Evolutionary conservation across 2,329 filamentous ascomycete genomes (phyloP).

Genomic region (Amylocarpus encephaloides): DNA sequence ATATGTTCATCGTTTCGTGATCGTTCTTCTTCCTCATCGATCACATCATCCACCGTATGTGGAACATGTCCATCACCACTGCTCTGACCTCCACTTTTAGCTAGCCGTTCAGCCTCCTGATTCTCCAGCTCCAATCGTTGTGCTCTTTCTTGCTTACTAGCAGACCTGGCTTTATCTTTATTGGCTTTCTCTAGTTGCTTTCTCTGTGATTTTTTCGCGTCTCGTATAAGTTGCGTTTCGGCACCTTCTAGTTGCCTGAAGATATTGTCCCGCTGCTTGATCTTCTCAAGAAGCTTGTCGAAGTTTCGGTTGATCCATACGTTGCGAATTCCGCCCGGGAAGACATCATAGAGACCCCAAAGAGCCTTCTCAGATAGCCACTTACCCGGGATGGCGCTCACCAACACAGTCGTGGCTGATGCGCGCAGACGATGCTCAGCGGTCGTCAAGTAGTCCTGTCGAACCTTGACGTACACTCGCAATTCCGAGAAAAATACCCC

Average conservation of each 20-base stretch:
- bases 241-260: conserved; percentile 70
- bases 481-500: conserved; percentile 82
- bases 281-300: conserved; percentile 76
- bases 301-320: conserved; percentile 95
- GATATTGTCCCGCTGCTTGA: conserved; percentile 65
- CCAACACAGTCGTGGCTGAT: conserved; percentile 90
- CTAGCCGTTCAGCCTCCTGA: conserved; percentile 37
- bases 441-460: conserved; percentile 90
- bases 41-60: conserved; percentile 42
- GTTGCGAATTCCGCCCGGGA: conserved; percentile 89
- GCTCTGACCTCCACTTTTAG: conserved; percentile 43
- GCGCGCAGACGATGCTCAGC: conserved; percentile 90
- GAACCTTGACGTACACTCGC: conserved; percentile 80
- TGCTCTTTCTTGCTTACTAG: conserved; percentile 32
- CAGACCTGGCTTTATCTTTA: conserved; percentile 33
- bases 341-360: conserved; percentile 83
- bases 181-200: conserved; percentile 50
- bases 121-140: conserved; percentile 28
- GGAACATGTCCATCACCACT: conserved; percentile 49
- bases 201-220: conserved; percentile 72
- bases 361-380: conserved; percentile 84
- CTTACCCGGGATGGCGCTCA: conserved; percentile 82
- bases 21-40: conserved; percentile 35
- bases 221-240: conserved; percentile 76
- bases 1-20: conserved; percentile 13